A percentile compares a stretch with the other conserved stretches of the same genome.
Evolutionary conservation across 768 basidiomycete species (phyloP).

Genomic region (Lactifluus piperatus): DNA sequence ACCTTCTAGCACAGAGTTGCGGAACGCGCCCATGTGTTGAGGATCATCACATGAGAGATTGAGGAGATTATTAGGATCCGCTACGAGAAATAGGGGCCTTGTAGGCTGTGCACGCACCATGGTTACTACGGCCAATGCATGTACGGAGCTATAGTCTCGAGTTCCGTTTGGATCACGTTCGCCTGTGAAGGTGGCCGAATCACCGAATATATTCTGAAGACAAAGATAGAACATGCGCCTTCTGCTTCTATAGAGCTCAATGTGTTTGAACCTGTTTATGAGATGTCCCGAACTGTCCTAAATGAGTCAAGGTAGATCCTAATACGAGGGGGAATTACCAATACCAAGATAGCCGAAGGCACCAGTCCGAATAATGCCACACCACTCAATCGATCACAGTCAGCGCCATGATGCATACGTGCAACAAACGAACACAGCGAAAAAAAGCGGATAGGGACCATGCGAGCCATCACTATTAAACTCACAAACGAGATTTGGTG

Average conservation of each 20-base stretch:
- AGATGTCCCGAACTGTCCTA: too few relatives aligned
- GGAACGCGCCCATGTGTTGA: not conserved
- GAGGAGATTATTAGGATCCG: not conserved
- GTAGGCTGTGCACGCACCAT: not conserved
- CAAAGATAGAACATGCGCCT: not conserved
- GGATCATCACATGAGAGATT: not conserved
- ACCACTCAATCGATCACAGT: not conserved
- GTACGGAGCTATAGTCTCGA: not conserved
- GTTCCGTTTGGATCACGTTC: not conserved
- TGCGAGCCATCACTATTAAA: conserved; percentile 2
- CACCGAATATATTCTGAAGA: not conserved
- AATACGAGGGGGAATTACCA: too few relatives aligned
- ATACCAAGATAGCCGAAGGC: not conserved
- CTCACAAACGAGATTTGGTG: conserved; percentile 2
- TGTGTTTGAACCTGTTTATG: too few relatives aligned
- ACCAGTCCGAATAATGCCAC: not conserved
- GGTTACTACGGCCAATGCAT: not conserved
- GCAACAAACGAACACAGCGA: not conserved
- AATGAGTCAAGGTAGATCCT: too few relatives aligned
- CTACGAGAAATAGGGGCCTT: not conserved
- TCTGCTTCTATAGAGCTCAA: not conserved
- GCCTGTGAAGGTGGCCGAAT: not conserved
- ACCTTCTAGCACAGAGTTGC: not conserved
- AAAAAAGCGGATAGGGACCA: not conserved
- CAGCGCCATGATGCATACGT: not conserved